Evolutionary conservation across 2,329 filamentous ascomycete species (phyloP).

Genomic region (Calonectria hawksworthii): DNA sequence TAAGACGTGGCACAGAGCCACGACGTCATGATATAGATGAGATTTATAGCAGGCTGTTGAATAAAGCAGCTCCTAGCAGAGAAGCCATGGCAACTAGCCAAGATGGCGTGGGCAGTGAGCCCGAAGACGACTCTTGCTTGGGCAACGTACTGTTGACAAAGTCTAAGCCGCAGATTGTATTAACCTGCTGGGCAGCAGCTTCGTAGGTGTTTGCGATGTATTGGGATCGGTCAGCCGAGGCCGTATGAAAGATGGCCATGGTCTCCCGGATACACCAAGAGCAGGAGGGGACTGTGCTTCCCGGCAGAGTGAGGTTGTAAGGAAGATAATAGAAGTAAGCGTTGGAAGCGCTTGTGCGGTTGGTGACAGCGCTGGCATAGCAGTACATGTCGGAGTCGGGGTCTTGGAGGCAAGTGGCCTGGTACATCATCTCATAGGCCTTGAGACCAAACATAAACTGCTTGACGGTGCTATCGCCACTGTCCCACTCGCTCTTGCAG

Average conservation of each 20-base stretch:
- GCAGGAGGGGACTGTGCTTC: conserved; percentile 79
- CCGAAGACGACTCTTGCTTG: conserved; percentile 42
- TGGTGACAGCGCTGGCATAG: conserved; percentile 88
- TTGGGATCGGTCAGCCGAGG: conserved; percentile 75
- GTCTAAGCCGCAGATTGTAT: conserved; percentile 71
- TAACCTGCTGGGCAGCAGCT: conserved; percentile 79
- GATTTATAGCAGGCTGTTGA: conserved; percentile 38
- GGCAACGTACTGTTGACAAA: conserved; percentile 72
- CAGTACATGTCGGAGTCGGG: conserved; percentile 77
- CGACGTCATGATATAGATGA: neutral
- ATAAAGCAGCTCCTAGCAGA: conserved; percentile 32
- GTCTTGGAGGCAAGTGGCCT: conserved; percentile 83
- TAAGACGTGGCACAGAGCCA: neutral
- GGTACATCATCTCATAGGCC: conserved; percentile 83
- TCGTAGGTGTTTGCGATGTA: conserved; percentile 79
- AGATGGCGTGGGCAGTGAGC: conserved; percentile 31
- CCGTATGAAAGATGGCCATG: conserved; percentile 84
- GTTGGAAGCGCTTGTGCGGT: conserved; percentile 77
- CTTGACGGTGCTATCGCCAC: conserved; percentile 77
- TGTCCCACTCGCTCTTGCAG: conserved; percentile 79
- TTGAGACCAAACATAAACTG: conserved; percentile 82
- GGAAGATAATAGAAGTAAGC: conserved; percentile 89
- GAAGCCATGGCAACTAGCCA: conserved; percentile 33
- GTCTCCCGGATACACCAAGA: conserved; percentile 81
- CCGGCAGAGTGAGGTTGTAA: conserved; percentile 79